A percentile compares a stretch with the other conserved stretches of the same genome.
These are phyloP conservation scores for Marchantia paleacea DNA, from an alignment of 225 moss, liverwort and hornwort genomes.

Conservation along the genomic window DNA sequence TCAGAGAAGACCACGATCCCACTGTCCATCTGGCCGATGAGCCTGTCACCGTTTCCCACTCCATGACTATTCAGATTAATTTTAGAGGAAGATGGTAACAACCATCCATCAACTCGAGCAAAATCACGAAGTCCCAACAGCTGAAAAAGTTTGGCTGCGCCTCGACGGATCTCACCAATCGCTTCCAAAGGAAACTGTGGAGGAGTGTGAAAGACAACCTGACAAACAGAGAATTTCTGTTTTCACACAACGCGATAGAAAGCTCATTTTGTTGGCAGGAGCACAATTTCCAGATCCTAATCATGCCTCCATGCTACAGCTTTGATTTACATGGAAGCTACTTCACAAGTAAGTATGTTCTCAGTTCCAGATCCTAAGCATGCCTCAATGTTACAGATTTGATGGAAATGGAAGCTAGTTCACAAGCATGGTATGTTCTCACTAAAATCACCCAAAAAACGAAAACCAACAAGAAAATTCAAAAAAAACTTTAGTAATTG, in stretches of 20 bases:
- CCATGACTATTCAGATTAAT: slow-evolving; percentile 28
- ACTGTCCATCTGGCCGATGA: slow-evolving; percentile 35
- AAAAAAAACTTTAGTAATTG: neutral
- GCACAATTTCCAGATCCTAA: too few relatives aligned
- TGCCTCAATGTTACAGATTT: too few relatives aligned
- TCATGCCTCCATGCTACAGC: too few relatives aligned
- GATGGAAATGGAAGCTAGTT: too few relatives aligned
- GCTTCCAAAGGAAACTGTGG: slow-evolving; percentile 61
- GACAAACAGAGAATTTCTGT: neutral
- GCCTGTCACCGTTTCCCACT: slow-evolving; percentile 12
- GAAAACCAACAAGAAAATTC: too few relatives aligned
- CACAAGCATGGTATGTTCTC: too few relatives aligned
- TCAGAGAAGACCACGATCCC: slow-evolving; percentile 77
- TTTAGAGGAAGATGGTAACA: slow-evolving; percentile 45
- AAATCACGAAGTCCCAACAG: slow-evolving; percentile 74
- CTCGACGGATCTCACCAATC: slow-evolving; percentile 62
- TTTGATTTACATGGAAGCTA: too few relatives aligned
- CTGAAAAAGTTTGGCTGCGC: slow-evolving; percentile 70
- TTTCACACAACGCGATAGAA: too few relatives aligned
- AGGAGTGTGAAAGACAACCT: slow-evolving; percentile 92
- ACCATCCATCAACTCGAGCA: slow-evolving; percentile 94
- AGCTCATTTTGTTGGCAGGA: too few relatives aligned
- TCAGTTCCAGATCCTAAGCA: too few relatives aligned
- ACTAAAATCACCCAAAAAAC: too few relatives aligned
- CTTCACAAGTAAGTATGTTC: too few relatives aligned